Percentiles rank a stretch among this genome's conserved stretches.
Conservation (phyloP, 1,284 basidiomycete species). For the Ceratorhiza oryzae-sativae region DNA sequence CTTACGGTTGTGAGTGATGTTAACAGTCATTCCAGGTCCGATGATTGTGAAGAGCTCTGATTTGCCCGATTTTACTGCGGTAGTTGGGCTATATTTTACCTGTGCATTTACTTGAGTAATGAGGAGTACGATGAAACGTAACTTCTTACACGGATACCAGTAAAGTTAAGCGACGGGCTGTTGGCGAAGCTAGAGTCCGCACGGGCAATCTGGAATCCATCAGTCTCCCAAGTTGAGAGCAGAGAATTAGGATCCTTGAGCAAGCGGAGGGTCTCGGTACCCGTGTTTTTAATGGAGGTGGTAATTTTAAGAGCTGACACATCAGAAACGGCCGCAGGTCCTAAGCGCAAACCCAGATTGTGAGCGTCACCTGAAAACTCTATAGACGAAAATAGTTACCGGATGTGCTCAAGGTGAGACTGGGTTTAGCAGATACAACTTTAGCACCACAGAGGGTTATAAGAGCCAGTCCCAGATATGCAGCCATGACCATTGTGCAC, state of each 20-base stretch:
- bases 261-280: conserved; percentile 57
- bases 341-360: background rate
- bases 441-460: conserved; percentile 7
- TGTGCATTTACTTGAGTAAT: background rate
- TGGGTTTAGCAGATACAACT: conserved; percentile 7
- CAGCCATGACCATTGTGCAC: conserved; percentile 6
- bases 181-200: conserved; percentile 17
- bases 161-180: conserved; percentile 32
- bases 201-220: conserved; percentile 51
- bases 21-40: conserved; percentile 27
- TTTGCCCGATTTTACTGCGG: conserved; percentile 23
- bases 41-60: conserved; percentile 27
- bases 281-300: conserved; percentile 58
- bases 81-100: conserved; percentile 34
- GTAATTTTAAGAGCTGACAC: conserved; percentile 55
- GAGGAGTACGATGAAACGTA: background rate
- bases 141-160: conserved; percentile 29
- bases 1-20: conserved; percentile 34
- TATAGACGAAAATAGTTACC: background rate
- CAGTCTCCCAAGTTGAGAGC: conserved; percentile 54
- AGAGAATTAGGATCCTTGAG: conserved; percentile 57
- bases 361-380: background rate
- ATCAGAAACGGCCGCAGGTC: conserved; percentile 51
- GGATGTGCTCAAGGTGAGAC: conserved; percentile 27
- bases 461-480: conserved; percentile 20